A percentile compares a stretch with the other conserved stretches of the same genome.
Conservation (phyloP, 306 rosid genomes). For the Fagus sylvatica region DNA sequence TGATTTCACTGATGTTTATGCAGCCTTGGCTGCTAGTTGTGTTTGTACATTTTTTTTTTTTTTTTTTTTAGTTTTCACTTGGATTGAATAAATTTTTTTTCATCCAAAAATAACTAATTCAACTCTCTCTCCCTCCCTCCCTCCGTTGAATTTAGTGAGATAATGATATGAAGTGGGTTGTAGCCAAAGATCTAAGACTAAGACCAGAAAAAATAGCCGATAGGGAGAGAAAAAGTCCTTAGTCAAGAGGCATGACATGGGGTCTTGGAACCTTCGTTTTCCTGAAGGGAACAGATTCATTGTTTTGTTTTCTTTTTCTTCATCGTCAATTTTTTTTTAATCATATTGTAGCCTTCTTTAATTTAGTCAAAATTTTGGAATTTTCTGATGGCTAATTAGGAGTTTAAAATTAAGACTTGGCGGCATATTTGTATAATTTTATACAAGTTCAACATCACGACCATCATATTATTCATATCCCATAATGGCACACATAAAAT, state of each 20-base stretch:
- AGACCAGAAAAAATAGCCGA: background rate
- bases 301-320: too few species aligned
- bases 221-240: background rate
- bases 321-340: too few species aligned
- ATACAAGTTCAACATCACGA: too few species aligned
- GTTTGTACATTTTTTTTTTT: too few species aligned
- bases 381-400: background rate
- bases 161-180: background rate
- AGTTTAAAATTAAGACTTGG: background rate
- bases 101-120: too few species aligned
- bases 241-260: background rate
- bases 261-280: background rate
- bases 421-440: background rate
- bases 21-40: too few species aligned
- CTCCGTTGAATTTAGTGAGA: background rate
- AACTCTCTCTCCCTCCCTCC: background rate
- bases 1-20: too few species aligned
- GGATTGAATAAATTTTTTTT: too few species aligned
- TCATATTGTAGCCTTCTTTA: too few species aligned
- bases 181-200: background rate
- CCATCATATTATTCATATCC: too few species aligned
- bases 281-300: background rate
- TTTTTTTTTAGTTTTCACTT: too few species aligned
- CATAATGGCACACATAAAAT: too few species aligned
- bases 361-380: background rate